Percentiles rank a stretch among this genome's conserved stretches.
Evolutionary conservation across 176 grass and related monocot species (phyloP).

Genomic region (Poa pratensis): DNA sequence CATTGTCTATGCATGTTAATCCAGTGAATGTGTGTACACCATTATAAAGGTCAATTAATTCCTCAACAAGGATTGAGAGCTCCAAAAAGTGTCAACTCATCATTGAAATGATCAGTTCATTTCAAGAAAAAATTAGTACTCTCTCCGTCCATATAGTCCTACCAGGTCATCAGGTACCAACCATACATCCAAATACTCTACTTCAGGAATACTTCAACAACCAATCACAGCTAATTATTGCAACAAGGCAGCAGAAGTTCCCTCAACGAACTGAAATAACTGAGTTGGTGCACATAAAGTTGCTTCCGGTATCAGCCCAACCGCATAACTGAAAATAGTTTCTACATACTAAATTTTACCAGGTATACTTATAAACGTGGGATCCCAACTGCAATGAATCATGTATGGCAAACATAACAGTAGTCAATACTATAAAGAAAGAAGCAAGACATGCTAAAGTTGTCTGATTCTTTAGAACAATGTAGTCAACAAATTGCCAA

Average conservation of each 20-base stretch:
- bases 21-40: not conserved
- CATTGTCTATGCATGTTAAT: not conserved
- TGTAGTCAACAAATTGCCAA: too few species aligned
- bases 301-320: not conserved
- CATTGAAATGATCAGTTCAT: not conserved
- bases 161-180: not conserved
- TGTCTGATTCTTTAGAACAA: not conserved
- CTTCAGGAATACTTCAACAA: not conserved
- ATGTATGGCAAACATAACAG: conserved; percentile 3
- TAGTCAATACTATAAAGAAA: not conserved
- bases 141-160: too few species aligned
- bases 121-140: not conserved
- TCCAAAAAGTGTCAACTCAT: not conserved
- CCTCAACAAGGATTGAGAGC: not conserved
- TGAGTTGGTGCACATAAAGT: not conserved
- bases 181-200: conserved; percentile 18
- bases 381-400: not conserved
- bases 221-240: not conserved
- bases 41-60: not conserved
- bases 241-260: not conserved
- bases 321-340: conserved; percentile 21
- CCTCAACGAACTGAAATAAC: conserved; percentile 3
- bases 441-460: not conserved
- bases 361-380: not conserved
- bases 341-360: not conserved